phyloP scores from a whole-genome alignment of 495 filamentous ascomycete species.

The Acidomyces sp. region DNA sequence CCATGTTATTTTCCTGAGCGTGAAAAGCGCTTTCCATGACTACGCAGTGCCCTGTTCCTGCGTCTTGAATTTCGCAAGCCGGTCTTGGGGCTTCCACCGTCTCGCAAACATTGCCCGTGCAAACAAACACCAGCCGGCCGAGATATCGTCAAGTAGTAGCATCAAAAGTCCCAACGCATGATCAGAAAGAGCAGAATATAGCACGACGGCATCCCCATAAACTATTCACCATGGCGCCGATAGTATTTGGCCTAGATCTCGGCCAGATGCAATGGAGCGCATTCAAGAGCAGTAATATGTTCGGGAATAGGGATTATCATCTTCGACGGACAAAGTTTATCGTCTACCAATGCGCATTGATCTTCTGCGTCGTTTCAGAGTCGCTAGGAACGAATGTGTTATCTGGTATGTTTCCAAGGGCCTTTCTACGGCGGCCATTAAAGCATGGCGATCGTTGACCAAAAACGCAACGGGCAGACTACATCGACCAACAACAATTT shows the following conservation, averaged over 20 bases:
- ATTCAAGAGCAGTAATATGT: slow-evolving; percentile 40
- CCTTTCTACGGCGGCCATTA: neutral
- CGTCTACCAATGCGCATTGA: slow-evolving; percentile 42
- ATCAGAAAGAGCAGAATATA: neutral
- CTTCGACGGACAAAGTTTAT: slow-evolving; percentile 40
- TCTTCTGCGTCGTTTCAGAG: slow-evolving; percentile 40
- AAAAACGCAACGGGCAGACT: slow-evolving; percentile 26
- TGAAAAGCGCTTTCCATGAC: too few relatives aligned
- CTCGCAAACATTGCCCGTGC: too few relatives aligned
- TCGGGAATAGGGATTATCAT: slow-evolving; percentile 34
- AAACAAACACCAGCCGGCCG: too few relatives aligned
- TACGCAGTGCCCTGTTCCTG: too few relatives aligned
- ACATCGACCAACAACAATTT: slow-evolving; percentile 35
- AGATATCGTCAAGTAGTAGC: too few relatives aligned
- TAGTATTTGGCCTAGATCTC: slow-evolving; percentile 42
- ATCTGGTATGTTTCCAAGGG: slow-evolving; percentile 26
- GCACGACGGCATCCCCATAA: neutral
- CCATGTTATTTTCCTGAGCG: too few relatives aligned
- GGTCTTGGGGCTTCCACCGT: too few relatives aligned
- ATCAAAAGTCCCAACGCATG: too few relatives aligned
- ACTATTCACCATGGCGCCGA: slow-evolving; percentile 28
- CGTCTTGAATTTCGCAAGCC: too few relatives aligned
- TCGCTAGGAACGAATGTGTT: slow-evolving; percentile 37
- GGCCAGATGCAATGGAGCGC: slow-evolving; percentile 39
- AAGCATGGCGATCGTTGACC: neutral